Evolutionary conservation across 2,329 filamentous ascomycete genomes (phyloP), one percentile per base, ranked within the genome.

Genomic region (Fusarium sulawesiense): DNA sequence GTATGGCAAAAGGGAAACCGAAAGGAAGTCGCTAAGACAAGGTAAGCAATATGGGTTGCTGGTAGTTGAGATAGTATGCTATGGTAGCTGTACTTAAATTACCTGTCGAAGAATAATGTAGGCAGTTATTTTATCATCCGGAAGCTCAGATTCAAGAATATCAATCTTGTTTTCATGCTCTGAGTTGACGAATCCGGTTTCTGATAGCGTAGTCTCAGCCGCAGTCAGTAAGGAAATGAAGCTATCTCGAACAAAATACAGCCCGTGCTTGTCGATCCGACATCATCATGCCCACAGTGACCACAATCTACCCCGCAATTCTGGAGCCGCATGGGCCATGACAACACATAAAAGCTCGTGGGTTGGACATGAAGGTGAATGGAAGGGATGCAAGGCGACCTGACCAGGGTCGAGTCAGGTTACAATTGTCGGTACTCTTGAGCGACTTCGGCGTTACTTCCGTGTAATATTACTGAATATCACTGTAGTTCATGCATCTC

Each of bases 271-370:
- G 50, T 53, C 50, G 60, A 70, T 70, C 56, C 32, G 41, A 48
- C 54, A 56, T 40, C 9, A n/a, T 47, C 41, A 64, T 47, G 58
- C 40, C 67, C 51, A 70, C 45, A 51, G 55, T 56, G 54, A 41
- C 67, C 42, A 70, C 42, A 47, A 23, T 48, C 68, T 70, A 70
- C 68, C 68, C 68, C 68, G 68, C 68, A 70, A 71, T 70, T 71
- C 56, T 70, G 68, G 68, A 57, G 64, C 68, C 42, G 41, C 47
- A 57, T 57, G 46, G 67, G 50, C 42, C 49, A 68, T 66, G 67
- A 64, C 57, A 56, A 44, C 64, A 64, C 54, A 56, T 49, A 45
- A 64, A 37, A 50, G 29, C 37, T 57, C 42, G 51, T 25, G 27
- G 45, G 45, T 44, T 23, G 56, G 49, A 61, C 41, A 61, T 61